Evolutionary conservation across 805 yeast genomes (phyloP).

Genomic region (Maudiozyma bulderi): DNA sequence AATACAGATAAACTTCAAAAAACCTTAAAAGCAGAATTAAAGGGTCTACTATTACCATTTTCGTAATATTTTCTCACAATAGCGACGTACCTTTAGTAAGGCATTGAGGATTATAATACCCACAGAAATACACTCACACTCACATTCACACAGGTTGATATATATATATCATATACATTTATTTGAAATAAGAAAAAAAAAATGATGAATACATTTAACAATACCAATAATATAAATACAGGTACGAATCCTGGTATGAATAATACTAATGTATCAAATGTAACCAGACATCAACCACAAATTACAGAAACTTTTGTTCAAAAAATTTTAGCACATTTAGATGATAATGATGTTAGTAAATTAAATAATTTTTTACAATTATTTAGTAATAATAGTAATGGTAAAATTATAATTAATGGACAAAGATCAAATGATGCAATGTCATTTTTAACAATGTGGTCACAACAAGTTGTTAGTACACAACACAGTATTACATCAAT

Average conservation of each 20-base stretch:
- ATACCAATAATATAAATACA: neutral
- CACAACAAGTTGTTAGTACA: slow-evolving; percentile 31
- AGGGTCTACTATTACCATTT: too few species aligned
- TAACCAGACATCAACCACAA: slow-evolving; percentile 13
- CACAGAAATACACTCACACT: too few species aligned
- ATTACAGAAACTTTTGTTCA: slow-evolving; percentile 26
- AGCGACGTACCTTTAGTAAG: too few species aligned
- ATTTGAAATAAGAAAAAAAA: neutral
- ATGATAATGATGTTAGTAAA: slow-evolving; percentile 25
- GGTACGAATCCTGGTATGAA: neutral
- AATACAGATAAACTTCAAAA: too few species aligned
- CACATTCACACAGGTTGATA: neutral
- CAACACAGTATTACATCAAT: slow-evolving; percentile 55
- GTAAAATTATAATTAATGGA: slow-evolving; percentile 26
- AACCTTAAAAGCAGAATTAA: too few species aligned
- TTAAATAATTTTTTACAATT: slow-evolving; percentile 21
- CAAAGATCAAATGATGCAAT: slow-evolving; percentile 24
- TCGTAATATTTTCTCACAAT: too few species aligned
- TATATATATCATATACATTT: neutral
- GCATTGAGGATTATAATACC: too few species aligned
- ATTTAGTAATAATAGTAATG: slow-evolving; percentile 10
- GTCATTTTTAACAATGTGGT: slow-evolving; percentile 26
- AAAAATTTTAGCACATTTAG: slow-evolving; percentile 28
- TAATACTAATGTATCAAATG: neutral
- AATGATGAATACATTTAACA: neutral